Conservation (phyloP, 192 early-diverging fungal genomes). For the Dissophora globulifera region DNA sequence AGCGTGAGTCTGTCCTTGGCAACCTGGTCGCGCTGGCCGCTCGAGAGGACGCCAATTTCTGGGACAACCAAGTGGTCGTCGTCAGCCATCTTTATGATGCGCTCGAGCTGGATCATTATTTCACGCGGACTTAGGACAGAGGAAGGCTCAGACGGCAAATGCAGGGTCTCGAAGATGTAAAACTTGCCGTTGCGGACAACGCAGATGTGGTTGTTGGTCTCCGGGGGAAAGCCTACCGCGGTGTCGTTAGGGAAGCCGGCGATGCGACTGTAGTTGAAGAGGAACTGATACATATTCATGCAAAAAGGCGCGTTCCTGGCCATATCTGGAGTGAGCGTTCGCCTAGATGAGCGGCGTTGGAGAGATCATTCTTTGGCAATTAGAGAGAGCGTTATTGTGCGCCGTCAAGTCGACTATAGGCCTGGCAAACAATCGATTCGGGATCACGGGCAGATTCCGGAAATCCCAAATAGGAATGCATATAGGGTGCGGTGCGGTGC, state of each 20-base stretch:
- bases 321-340: slow-evolving; percentile 75
- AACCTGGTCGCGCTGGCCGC: slow-evolving; percentile 63
- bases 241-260: slow-evolving; percentile 73
- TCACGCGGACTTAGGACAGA: slow-evolving; percentile 43
- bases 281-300: slow-evolving; percentile 85
- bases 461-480: slow-evolving; percentile 39
- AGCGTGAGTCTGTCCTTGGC: slow-evolving; percentile 67
- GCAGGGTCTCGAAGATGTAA: slow-evolving; percentile 71
- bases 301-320: slow-evolving; percentile 76
- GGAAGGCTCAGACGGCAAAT: slow-evolving; percentile 51
- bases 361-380: too few relatives aligned
- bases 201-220: slow-evolving; percentile 75
- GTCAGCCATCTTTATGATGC: slow-evolving; percentile 72
- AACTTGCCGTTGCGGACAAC: slow-evolving; percentile 83
- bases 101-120: slow-evolving; percentile 70
- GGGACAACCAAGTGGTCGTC: slow-evolving; percentile 56
- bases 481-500: neutral
- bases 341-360: slow-evolving; percentile 61
- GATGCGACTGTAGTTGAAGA: slow-evolving; percentile 86
- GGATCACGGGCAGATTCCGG: too few relatives aligned
- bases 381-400: too few relatives aligned
- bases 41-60: slow-evolving; percentile 68
- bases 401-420: too few relatives aligned
- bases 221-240: slow-evolving; percentile 68
- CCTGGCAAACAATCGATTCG: too few relatives aligned